Evolutionary conservation across 129 eudicot species (phyloP).

Genomic region (Saposhnikovia divaricata): DNA sequence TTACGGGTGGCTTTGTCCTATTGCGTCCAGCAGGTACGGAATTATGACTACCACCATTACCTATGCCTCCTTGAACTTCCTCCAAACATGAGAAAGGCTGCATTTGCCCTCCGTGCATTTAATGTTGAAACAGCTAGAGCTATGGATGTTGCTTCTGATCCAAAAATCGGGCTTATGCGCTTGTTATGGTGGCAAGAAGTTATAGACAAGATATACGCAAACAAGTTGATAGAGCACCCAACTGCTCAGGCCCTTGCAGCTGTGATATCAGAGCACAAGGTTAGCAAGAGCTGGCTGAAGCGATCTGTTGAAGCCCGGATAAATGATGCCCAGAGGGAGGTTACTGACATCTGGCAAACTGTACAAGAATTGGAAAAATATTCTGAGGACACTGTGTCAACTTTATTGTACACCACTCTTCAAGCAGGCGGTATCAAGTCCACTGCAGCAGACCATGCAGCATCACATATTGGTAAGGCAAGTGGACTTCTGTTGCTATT

Average conservation of each 20-base stretch:
- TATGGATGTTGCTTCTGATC: slow-evolving; percentile 90
- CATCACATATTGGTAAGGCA: slow-evolving; percentile 95
- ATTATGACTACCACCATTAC: slow-evolving; percentile 92
- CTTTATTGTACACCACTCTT: slow-evolving; percentile 74
- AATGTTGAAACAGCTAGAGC: slow-evolving; percentile 84
- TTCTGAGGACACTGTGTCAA: slow-evolving; percentile 83
- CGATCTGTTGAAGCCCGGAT: slow-evolving; percentile 89
- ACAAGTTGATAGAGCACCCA: slow-evolving; percentile 85
- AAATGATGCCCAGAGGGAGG: slow-evolving; percentile 78
- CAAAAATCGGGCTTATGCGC: slow-evolving; percentile 92
- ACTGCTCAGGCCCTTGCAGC: slow-evolving; percentile 74
- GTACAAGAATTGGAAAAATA: slow-evolving; percentile 72
- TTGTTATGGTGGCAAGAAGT: slow-evolving; percentile 97
- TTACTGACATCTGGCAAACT: slow-evolving; percentile 44
- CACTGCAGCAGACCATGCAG: slow-evolving; percentile 93
- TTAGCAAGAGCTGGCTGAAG: slow-evolving; percentile 85
- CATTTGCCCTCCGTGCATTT: slow-evolving; percentile 93
- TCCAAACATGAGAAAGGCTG: slow-evolving; percentile 71
- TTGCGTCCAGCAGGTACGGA: slow-evolving; percentile 93
- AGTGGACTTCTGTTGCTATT: slow-evolving; percentile 78
- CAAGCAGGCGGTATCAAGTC: slow-evolving; percentile 81
- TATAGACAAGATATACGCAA: slow-evolving; percentile 65
- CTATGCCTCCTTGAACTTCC: slow-evolving; percentile 97
- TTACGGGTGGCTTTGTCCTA: slow-evolving; percentile 73
- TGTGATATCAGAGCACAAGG: slow-evolving; percentile 53